phyloP scores from a whole-genome alignment of 139 green algal genomes.

The Volvox africanus region DNA sequence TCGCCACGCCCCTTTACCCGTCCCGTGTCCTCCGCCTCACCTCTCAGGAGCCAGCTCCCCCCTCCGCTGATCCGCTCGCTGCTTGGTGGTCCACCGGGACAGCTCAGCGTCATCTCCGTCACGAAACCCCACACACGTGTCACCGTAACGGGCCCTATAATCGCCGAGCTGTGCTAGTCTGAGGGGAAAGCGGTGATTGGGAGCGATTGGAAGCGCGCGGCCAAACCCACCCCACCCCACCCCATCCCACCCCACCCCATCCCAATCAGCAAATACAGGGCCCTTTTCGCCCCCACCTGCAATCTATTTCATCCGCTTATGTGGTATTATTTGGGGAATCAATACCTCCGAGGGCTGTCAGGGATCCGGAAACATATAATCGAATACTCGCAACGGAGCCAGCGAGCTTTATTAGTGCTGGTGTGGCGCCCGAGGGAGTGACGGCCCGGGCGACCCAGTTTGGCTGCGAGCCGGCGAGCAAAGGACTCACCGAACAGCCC shows the following conservation, averaged over 20 bases:
- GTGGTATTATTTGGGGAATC: too few relatives aligned
- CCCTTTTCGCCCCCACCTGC: too few relatives aligned
- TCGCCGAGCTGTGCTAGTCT: conserved; percentile 61
- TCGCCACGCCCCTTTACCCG: neutral
- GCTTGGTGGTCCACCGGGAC: conserved; percentile 72
- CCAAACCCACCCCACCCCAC: too few relatives aligned
- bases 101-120: conserved; percentile 75
- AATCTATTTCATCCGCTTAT: too few relatives aligned
- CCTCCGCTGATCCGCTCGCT: conserved; percentile 49
- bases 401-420: neutral
- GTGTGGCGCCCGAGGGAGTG: neutral
- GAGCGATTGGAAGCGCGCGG: neutral
- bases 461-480: too few relatives aligned
- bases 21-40: neutral
- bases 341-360: too few relatives aligned
- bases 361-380: too few relatives aligned
- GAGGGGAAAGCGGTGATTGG: neutral
- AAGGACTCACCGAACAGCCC: conserved; percentile 37
- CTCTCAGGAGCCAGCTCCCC: neutral
- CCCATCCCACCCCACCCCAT: too few relatives aligned
- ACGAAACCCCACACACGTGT: conserved; percentile 72
- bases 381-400: too few relatives aligned
- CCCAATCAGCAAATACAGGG: too few relatives aligned
- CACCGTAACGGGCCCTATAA: conserved; percentile 72
- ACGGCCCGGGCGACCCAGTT: too few relatives aligned